Base-by-base conservation (phyloP, 805 yeast genomes). In the Sugiyamaella smithiae region DNA sequence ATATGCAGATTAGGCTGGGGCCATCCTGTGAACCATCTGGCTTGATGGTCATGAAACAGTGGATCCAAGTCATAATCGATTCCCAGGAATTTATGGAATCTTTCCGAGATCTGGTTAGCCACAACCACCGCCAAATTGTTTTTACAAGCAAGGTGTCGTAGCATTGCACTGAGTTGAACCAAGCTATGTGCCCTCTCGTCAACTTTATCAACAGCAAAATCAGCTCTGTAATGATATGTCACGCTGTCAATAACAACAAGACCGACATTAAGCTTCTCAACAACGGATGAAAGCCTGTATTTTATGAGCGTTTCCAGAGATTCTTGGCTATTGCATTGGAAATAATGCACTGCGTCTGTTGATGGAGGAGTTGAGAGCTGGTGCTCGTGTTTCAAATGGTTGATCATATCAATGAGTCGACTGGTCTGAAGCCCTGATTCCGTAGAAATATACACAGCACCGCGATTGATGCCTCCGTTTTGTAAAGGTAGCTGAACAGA, bases 1-100 rank as follows among this genome's bases (percentile, higher is more conserved):
- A 35, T 4, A 35, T 35, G 38, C 38, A 35, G 20, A 20, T 35
- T 35, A n/a, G 38, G 38, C 49, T 69, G 68, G 52, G 78, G 81
- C 95, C 95, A 88, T 0, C 96, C 96, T 17, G 80, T 74, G 40
- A 80, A 68, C 76, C 84, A 80, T 5, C 90, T 86, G 16, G 81
- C 58, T 60, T 88, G 96, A 59, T 81, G 78, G 48, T 83, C 85
- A 43, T 75, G 67, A 33, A 68, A 69, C 48, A 77, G 62, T 2
- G 73, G 67, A 47, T 71, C 67, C 37, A 62, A 56, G 5, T 63
- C 59, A 11, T 57, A 67, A 23, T 63, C 65, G 2, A 42, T 33
- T 5, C 53, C 50, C n/a, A 64, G 50, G 4, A 60, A 57, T 62
- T 73, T 55, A 55, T 59, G n/a, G 62, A 57, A 32, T 54, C 56